Conservation (phyloP, 805 yeast species). For the Kurtzmaniella cleridarum region DNA sequence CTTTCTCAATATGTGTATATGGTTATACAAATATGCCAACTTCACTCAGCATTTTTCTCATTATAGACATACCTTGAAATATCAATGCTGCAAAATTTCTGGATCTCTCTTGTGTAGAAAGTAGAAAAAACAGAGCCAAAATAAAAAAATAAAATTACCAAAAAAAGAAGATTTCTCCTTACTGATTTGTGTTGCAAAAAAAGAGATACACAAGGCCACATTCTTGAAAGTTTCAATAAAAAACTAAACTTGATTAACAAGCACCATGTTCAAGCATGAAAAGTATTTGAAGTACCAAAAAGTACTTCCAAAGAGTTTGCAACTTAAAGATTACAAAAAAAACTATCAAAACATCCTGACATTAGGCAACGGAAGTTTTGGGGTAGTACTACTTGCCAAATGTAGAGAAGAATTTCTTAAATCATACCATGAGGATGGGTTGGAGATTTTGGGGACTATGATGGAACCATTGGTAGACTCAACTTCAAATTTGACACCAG, state of each 20-base stretch:
- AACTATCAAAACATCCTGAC: slow-evolving; percentile 45
- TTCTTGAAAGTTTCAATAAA: background rate
- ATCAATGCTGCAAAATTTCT: too few relatives aligned
- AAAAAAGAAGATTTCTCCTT: background rate
- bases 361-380: slow-evolving; percentile 75
- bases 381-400: slow-evolving; percentile 62
- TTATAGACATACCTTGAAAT: too few relatives aligned
- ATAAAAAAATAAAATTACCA: background rate
- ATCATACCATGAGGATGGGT: background rate
- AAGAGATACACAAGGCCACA: background rate
- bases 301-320: too few relatives aligned
- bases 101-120: too few relatives aligned
- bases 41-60: too few relatives aligned
- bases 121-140: too few relatives aligned
- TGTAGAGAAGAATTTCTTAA: slow-evolving; percentile 16
- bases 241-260: too few relatives aligned
- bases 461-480: slow-evolving; percentile 37
- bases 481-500: slow-evolving; percentile 12
- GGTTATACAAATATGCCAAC: too few relatives aligned
- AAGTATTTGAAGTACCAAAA: too few relatives aligned
- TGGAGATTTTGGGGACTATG: slow-evolving; percentile 36
- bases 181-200: background rate
- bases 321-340: slow-evolving; percentile 5
- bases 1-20: too few relatives aligned
- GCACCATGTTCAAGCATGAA: too few relatives aligned